Conservation (phyloP, 2,329 filamentous ascomycete genomes). For the Claviceps spartinae region DNA sequence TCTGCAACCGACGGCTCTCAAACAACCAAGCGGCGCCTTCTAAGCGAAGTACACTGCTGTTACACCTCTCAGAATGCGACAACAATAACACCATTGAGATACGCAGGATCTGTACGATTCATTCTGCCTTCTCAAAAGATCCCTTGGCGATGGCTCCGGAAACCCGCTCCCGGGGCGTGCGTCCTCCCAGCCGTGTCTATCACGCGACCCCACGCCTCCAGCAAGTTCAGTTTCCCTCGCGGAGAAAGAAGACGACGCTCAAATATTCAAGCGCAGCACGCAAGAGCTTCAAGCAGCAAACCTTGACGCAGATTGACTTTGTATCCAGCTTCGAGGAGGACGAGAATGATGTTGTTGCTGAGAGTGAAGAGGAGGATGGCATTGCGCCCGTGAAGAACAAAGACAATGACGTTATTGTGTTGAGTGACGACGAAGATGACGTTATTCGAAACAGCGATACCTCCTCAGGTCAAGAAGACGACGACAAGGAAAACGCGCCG, state of each 20-base stretch:
- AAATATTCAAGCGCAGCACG: slow-evolving; percentile 20
- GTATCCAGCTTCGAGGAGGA: slow-evolving; percentile 22
- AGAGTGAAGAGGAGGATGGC: slow-evolving; percentile 16
- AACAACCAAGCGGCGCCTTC: no score
- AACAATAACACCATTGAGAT: no score
- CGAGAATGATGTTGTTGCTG: slow-evolving; percentile 10
- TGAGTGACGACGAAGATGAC: slow-evolving; percentile 15
- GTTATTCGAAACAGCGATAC: neutral
- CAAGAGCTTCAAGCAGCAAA: slow-evolving; percentile 24
- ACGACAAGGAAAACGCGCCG: slow-evolving; percentile 9
- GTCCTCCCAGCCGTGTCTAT: slow-evolving; percentile 25
- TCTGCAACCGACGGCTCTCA: no score
- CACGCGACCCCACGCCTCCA: slow-evolving; percentile 23
- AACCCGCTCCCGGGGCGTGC: slow-evolving; percentile 24
- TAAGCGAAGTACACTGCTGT: no score
- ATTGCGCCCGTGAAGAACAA: slow-evolving; percentile 13
- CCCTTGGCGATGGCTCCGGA: slow-evolving; percentile 11
- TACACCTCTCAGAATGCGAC: no score
- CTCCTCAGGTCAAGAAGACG: neutral
- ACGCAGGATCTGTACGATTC: no score
- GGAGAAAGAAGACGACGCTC: slow-evolving; percentile 18
- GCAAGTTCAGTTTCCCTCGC: slow-evolving; percentile 25
- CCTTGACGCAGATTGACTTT: slow-evolving; percentile 29
- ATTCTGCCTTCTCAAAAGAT: no score
- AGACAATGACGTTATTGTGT: slow-evolving; percentile 10